These are phyloP conservation scores for Mortierella hygrophila DNA, from an alignment of 192 early-diverging fungal species.

Conservation along the genomic window DNA sequence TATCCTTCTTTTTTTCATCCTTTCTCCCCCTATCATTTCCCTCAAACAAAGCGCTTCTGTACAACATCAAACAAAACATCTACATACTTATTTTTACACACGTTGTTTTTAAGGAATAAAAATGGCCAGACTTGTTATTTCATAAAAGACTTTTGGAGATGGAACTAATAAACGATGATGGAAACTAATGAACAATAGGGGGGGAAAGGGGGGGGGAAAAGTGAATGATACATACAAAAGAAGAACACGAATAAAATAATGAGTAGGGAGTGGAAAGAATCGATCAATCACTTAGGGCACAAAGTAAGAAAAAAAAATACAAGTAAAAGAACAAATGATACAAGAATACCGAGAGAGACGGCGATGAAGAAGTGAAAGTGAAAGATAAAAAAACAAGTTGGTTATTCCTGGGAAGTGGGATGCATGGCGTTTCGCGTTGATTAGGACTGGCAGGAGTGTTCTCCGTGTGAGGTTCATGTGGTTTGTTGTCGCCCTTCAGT, in stretches of 20 bases:
- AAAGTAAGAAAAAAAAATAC: background rate
- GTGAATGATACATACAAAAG: conserved; percentile 1
- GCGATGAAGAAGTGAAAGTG: background rate
- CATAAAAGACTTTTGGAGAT: background rate
- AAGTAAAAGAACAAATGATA: background rate
- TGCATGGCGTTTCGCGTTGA: background rate
- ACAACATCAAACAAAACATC: background rate
- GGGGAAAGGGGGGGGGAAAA: background rate
- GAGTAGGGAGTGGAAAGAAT: background rate
- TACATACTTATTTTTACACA: background rate
- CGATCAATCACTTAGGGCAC: background rate
- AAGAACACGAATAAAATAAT: background rate
- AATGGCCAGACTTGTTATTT: background rate
- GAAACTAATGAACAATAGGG: conserved; percentile 4
- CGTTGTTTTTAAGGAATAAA: background rate
- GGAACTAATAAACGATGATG: background rate
- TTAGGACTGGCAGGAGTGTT: background rate
- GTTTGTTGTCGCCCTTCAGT: background rate
- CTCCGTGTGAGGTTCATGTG: conserved; percentile 2
- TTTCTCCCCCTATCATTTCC: background rate
- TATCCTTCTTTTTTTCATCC: background rate
- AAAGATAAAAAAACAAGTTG: background rate
- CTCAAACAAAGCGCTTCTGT: background rate
- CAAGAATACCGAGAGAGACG: background rate
- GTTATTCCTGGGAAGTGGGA: background rate